Evolutionary conservation across 352 stramenopile species (phyloP).

Genomic region (Globisporangium acanthophoron): DNA sequence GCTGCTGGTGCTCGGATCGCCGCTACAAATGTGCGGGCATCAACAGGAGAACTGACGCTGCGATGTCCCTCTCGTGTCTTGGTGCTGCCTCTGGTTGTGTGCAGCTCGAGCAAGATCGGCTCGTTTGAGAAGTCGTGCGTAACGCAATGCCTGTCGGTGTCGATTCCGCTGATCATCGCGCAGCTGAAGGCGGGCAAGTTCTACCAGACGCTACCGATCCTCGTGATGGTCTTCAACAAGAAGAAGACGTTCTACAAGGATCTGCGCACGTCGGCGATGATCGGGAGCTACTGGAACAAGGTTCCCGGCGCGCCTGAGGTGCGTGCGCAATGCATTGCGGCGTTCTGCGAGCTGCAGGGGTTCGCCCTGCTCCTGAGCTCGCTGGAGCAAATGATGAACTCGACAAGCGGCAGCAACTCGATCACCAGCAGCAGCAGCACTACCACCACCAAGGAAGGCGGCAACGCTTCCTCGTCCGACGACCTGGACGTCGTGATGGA

Average conservation of each 20-base stretch:
- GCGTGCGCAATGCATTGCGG: constrained; percentile 72
- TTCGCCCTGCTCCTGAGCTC: constrained; percentile 72
- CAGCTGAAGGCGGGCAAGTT: constrained; percentile 72
- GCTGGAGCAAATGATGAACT: constrained; percentile 56
- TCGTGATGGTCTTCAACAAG: constrained; percentile 87
- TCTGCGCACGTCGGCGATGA: constrained; percentile 80
- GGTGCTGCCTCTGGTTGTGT: background rate
- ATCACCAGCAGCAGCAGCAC: background rate
- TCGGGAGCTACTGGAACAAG: constrained; percentile 89
- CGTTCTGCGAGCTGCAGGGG: constrained; percentile 79
- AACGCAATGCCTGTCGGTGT: constrained; percentile 64
- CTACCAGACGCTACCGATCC: constrained; percentile 52
- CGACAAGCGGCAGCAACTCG: background rate
- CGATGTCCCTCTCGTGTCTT: background rate
- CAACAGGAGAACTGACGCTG: background rate
- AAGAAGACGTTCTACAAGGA: constrained; percentile 90
- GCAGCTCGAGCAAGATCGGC: constrained; percentile 83
- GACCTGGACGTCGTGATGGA: constrained; percentile 57
- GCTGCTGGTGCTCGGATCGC: background rate
- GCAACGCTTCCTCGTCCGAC: constrained; percentile 7
- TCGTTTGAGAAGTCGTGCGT: constrained; percentile 84
- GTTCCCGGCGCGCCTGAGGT: constrained; percentile 74
- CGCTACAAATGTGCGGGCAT: no score
- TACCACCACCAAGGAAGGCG: constrained; percentile 21
- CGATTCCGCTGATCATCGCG: constrained; percentile 60